These are phyloP conservation scores for Diplodia sapinea DNA, from an alignment of 2,329 filamentous ascomycete genomes.

Conservation along the genomic window DNA sequence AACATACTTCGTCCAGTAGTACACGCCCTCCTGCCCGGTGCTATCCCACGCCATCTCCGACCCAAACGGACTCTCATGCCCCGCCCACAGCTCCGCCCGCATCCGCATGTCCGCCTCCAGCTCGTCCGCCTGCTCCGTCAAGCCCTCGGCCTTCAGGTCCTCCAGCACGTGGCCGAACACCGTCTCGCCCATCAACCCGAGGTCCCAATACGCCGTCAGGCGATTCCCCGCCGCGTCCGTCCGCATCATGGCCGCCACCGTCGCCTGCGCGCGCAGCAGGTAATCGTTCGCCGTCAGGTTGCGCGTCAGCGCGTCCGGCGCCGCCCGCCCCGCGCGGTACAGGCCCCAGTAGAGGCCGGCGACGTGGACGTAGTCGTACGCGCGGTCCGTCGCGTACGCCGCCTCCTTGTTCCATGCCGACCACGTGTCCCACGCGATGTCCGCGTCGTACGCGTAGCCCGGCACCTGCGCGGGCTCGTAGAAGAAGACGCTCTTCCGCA, in stretches of 20 bases:
- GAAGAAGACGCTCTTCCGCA: constrained; percentile 64
- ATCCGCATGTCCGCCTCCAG: constrained; percentile 56
- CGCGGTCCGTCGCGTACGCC: constrained; percentile 56
- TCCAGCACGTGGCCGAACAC: constrained; percentile 60
- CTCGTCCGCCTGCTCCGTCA: constrained; percentile 47
- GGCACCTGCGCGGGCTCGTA: constrained; percentile 55
- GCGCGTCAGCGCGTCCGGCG: constrained; percentile 52
- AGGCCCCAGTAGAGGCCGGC: constrained; percentile 63
- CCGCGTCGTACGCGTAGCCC: constrained; percentile 53
- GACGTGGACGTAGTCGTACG: constrained; percentile 66
- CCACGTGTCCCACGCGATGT: constrained; percentile 58
- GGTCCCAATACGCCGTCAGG: constrained; percentile 49
- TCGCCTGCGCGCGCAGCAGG: constrained; percentile 60
- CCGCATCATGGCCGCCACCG: constrained; percentile 48
- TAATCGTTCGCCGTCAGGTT: constrained; percentile 60
- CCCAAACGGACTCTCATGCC: constrained; percentile 60
- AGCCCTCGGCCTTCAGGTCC: constrained; percentile 58
- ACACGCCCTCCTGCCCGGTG: constrained; percentile 66
- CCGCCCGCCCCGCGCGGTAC: constrained; percentile 60
- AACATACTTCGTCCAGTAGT: constrained; percentile 58
- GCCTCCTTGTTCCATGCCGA: constrained; percentile 58
- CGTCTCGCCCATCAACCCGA: constrained; percentile 66
- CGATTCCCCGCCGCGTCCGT: constrained; percentile 40
- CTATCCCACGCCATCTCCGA: constrained; percentile 69
- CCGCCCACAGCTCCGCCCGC: constrained; percentile 59